Evolutionary conservation across 1,284 basidiomycete genomes (phyloP), one percentile per base, ranked within the genome.

Genomic region (Cronartium ribicola): DNA sequence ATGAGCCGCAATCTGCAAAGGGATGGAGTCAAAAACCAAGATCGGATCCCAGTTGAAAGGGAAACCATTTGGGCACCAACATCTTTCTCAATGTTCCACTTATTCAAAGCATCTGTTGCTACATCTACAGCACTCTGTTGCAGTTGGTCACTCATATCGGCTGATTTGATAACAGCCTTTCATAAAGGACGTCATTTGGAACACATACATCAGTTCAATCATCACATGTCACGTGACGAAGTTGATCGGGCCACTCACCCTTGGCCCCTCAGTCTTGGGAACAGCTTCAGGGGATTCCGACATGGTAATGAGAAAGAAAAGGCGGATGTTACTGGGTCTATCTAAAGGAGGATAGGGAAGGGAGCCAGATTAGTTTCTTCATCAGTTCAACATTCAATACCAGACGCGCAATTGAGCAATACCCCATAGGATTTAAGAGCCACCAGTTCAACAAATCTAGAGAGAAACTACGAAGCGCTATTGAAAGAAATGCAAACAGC

Each of bases 31-130:
- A 59, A 37, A 37, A 63, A 13, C 13, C 5, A 1, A 51, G 22
- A 14, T 51, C 13, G 44, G n/a, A 48, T 48, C 62, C 37, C n/a
- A 40, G n/a, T 41, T 22, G 7, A 13, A 6, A 59, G 8, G 4
- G 5, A 36, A 63, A 41, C 29, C 22, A 44, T 41, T 37, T 10
- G 29, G 37, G 22, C n/a, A 43, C 69, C 7, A 22, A 72, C 69
- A 55, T 72, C 69, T 72, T 72, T 72, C 39, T 72, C 69, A 39
- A 72, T 65, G 62, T 72, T 72, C 69, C 69, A 72, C 59, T 72
- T 72, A 39, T 64, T 61, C 43, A 72, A 63, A 14, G 62, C 69
- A 40, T 72, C 69, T 36, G 62, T 64, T 43, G 69, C 69, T 6
- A 72, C 41, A 59, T 72, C 51, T 17, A 72, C 69, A 7, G 69